Evolutionary conservation across 164 flowering plant species (phyloP), one percentile per base, ranked within the genome.

Genomic region (Dillenia suffruticosa): DNA sequence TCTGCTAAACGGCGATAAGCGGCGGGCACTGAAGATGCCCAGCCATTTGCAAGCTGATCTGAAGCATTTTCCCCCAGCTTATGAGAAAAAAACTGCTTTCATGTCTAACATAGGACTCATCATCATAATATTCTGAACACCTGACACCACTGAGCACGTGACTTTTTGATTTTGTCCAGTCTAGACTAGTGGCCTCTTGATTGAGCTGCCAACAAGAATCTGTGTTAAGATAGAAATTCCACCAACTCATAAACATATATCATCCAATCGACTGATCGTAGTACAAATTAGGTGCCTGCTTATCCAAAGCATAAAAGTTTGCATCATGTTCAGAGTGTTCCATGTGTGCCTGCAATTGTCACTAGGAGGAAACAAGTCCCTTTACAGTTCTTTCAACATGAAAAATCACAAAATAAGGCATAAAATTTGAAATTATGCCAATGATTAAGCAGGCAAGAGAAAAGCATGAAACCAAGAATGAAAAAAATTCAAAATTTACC

Each of bases 311-410:
- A 57, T 72, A 81, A 61, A 94, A 94, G 74, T 86, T 75, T n/a
- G 91, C 81, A 66, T 91, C 99, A 76, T 94, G 99, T 72, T 91
- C 97, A 3, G 96, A 86, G 72, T 72, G 71, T 19, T 86, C 82
- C 99, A 94, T 94, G 73, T 94, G 99, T n/a, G 99, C 99, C 99
- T 91, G 81, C 57, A 68, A 82, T 43, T 46, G 50, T 59, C 51
- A 64, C 44, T 63, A 59, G 12, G 58, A 65, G 14, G 67, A 11
- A 51, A 67, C 54, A 53, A 49, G 43, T 15, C 13, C 12, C 44
- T 52, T 49, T 48, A 49, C 11, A 10, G 47, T 16, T 13, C 26
- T 44, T 52, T 61, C 16, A 22, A 50, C 24, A 57, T 44, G 26
- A 43, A 56, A 49, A 14, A 56, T 46, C 46, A 49, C 49, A 57